Conservation (phyloP, 2,329 filamentous ascomycete genomes). For the Daldinia sp. region DNA sequence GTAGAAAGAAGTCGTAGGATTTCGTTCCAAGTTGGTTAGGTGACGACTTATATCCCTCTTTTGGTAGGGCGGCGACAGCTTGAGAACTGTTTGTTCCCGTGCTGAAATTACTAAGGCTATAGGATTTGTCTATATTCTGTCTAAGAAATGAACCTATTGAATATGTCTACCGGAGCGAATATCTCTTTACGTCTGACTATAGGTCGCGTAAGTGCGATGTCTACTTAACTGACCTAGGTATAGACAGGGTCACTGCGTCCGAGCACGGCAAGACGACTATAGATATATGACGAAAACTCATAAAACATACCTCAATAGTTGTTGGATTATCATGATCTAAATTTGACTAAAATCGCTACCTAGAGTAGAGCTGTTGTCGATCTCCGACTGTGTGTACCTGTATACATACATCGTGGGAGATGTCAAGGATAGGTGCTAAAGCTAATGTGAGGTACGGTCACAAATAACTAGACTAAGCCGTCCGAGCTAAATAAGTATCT, state of each 20-base stretch:
- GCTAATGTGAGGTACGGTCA: not conserved
- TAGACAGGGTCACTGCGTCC: not conserved
- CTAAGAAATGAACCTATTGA: not conserved
- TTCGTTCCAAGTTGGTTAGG: not conserved
- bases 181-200: not conserved
- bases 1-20: not conserved
- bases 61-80: not conserved
- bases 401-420: not conserved
- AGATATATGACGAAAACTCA: not conserved
- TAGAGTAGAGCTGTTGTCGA: not conserved
- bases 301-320: not conserved
- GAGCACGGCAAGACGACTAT: not conserved
- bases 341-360: not conserved
- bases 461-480: not conserved
- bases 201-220: not conserved
- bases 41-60: constrained; percentile 10
- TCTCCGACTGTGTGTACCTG: not conserved
- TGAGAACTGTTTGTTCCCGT: not conserved
- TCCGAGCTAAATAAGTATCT: not conserved
- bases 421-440: not conserved
- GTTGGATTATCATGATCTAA: not conserved
- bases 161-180: not conserved
- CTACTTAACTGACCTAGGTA: no score
- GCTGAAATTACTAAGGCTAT: not conserved
- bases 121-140: not conserved